Percentiles rank a stretch among this genome's conserved stretches.
Evolutionary conservation across 2,329 filamentous ascomycete species (phyloP).

Genomic region (Penicillium sp.): DNA sequence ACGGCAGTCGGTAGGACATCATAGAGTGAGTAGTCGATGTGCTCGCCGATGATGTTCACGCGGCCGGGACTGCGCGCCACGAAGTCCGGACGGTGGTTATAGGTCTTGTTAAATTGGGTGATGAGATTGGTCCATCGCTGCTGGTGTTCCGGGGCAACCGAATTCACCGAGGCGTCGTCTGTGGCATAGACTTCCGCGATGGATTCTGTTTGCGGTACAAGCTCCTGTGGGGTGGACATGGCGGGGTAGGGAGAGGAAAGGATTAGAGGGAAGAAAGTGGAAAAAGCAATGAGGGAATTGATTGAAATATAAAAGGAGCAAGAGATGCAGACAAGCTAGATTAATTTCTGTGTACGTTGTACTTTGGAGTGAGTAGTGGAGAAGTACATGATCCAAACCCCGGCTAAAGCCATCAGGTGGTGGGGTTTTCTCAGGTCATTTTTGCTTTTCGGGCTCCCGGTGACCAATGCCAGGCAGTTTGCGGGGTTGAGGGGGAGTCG

Average conservation of each 20-base stretch:
- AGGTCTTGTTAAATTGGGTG: slow-evolving; percentile 66
- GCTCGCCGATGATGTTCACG: slow-evolving; percentile 98
- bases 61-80: slow-evolving; percentile 87
- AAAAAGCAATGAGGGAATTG: background rate
- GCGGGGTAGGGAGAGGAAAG: slow-evolving; percentile 23
- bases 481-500: slow-evolving; percentile 1
- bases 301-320: too few relatives aligned
- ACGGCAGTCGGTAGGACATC: slow-evolving; percentile 95
- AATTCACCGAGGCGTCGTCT: slow-evolving; percentile 71
- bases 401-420: slow-evolving; percentile 11
- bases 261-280: background rate
- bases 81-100: slow-evolving; percentile 71
- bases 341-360: background rate
- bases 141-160: slow-evolving; percentile 66
- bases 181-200: slow-evolving; percentile 81
- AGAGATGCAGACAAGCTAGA: too few relatives aligned
- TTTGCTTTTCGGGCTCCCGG: slow-evolving; percentile 12
- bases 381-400: slow-evolving; percentile 12
- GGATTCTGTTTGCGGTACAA: slow-evolving; percentile 72
- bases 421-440: slow-evolving; percentile 7
- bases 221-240: slow-evolving; percentile 43
- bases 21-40: slow-evolving; percentile 98
- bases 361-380: background rate
- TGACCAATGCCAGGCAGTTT: slow-evolving; percentile 19
- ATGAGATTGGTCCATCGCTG: slow-evolving; percentile 75